Conservation (phyloP, 805 yeast species). For the Wickerhamiella shivajii region DNA sequence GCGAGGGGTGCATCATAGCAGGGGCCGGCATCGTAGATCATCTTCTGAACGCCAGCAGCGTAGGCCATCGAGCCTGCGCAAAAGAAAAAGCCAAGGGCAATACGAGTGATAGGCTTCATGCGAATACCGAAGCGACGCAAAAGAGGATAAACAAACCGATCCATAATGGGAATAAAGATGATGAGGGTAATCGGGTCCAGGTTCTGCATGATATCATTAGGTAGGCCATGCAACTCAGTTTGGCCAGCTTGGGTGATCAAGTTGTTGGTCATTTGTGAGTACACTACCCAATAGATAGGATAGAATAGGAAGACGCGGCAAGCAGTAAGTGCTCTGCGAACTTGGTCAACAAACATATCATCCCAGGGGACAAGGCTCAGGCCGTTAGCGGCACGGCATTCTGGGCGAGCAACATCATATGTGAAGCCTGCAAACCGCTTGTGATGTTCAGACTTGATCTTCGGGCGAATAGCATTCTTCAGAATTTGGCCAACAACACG, state of each 20-base stretch:
- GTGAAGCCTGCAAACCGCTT: slow-evolving; percentile 16
- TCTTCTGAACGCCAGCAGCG: slow-evolving; percentile 61
- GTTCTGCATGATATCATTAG: slow-evolving; percentile 66
- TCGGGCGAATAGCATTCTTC: slow-evolving; percentile 29
- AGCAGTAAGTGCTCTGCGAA: slow-evolving; percentile 46
- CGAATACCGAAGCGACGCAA: slow-evolving; percentile 36
- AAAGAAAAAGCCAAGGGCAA: slow-evolving; percentile 52
- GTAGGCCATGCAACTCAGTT: slow-evolving; percentile 62
- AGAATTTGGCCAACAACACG: slow-evolving; percentile 30
- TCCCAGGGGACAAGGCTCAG: slow-evolving; percentile 37
- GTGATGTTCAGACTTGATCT: background rate
- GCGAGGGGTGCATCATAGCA: slow-evolving; percentile 49
- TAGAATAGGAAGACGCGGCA: slow-evolving; percentile 60
- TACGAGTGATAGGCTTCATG: slow-evolving; percentile 59
- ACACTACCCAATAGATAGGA: slow-evolving; percentile 62
- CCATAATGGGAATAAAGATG: slow-evolving; percentile 62
- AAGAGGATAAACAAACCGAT: slow-evolving; percentile 41
- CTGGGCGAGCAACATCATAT: slow-evolving; percentile 44
- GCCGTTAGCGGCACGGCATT: slow-evolving; percentile 32
- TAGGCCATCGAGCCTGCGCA: slow-evolving; percentile 55
- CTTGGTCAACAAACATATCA: slow-evolving; percentile 62
- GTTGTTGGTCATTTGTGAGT: slow-evolving; percentile 59
- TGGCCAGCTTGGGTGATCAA: slow-evolving; percentile 61
- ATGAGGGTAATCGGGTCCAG: slow-evolving; percentile 64
- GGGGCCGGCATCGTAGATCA: slow-evolving; percentile 56